phyloP scores from a whole-genome alignment of 169 alveolate genomes.

The Amoebophrya sp. region DNA sequence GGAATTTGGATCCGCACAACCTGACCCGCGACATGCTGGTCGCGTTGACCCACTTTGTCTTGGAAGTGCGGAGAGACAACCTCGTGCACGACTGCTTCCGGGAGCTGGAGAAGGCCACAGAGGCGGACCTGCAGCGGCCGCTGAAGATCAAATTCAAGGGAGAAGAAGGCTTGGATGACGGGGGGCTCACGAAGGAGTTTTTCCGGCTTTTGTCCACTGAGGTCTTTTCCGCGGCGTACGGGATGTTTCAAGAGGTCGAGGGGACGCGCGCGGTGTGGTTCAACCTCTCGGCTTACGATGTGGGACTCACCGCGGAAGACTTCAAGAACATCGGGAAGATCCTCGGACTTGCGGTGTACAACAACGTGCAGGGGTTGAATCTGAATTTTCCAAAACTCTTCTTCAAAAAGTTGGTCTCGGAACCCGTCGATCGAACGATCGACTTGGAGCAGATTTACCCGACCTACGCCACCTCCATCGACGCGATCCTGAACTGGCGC shows the following conservation, averaged over 20 bases:
- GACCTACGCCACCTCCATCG: slow-evolving; percentile 54
- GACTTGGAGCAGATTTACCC: slow-evolving; percentile 72
- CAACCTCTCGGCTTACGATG: slow-evolving; percentile 64
- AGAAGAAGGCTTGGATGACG: slow-evolving; percentile 83
- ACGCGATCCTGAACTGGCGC: slow-evolving; percentile 1
- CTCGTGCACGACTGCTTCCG: neutral
- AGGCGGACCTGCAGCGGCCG: neutral
- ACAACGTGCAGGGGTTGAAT: slow-evolving; percentile 65
- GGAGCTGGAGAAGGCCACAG: neutral
- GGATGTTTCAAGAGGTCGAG: slow-evolving; percentile 69
- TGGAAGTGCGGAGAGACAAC: slow-evolving; percentile 21
- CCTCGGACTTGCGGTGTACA: slow-evolving; percentile 77
- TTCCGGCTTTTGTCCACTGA: slow-evolving; percentile 64
- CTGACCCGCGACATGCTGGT: neutral
- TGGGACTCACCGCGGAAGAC: slow-evolving; percentile 51
- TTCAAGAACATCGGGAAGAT: slow-evolving; percentile 71
- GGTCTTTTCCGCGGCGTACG: slow-evolving; percentile 68
- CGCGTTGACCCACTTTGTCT: neutral
- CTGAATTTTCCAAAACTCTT: slow-evolving; percentile 62
- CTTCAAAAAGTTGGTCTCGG: slow-evolving; percentile 64
- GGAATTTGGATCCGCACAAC: neutral
- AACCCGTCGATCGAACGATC: neutral
- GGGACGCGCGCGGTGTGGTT: slow-evolving; percentile 68
- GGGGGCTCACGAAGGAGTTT: slow-evolving; percentile 80
- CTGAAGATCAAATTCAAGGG: slow-evolving; percentile 54